phyloP scores from a whole-genome alignment of 2,329 filamentous ascomycete genomes.

The Diplodia intermedia region DNA sequence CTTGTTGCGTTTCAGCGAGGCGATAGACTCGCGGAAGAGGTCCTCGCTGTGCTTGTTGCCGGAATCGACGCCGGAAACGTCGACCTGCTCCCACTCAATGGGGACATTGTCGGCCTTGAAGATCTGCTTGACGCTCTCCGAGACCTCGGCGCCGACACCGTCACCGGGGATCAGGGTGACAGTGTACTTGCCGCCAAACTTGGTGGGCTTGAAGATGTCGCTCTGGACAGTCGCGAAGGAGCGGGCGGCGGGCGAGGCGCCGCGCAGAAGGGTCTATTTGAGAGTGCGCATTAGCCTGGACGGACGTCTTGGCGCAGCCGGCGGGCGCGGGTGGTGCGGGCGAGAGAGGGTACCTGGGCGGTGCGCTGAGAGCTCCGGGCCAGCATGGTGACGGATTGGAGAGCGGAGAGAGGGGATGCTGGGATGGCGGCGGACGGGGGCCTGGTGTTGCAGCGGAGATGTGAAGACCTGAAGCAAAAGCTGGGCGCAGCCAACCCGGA shows the following conservation, averaged over 20 bases:
- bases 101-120: slow-evolving; percentile 99
- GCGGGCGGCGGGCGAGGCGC: slow-evolving; percentile 57
- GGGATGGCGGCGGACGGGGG: slow-evolving; percentile 21
- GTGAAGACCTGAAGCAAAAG: slow-evolving; percentile 25
- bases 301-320: slow-evolving; percentile 21
- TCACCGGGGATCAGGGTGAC: slow-evolving; percentile 97
- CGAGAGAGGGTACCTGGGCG: slow-evolving; percentile 52
- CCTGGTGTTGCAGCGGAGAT: slow-evolving; percentile 31
- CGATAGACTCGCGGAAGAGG: slow-evolving; percentile 93
- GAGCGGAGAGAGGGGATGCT: slow-evolving; percentile 26
- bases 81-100: slow-evolving; percentile 98
- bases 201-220: slow-evolving; percentile 98
- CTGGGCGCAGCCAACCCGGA: slow-evolving; percentile 28
- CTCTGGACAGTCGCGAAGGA: slow-evolving; percentile 73
- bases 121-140: slow-evolving; percentile 97
- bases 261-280: slow-evolving; percentile 63
- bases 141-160: slow-evolving; percentile 96
- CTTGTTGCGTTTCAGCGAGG: slow-evolving; percentile 97
- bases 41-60: slow-evolving; percentile 89
- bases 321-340: not conserved
- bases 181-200: slow-evolving; percentile 99
- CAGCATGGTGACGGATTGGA: slow-evolving; percentile 45
- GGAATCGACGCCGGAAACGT: slow-evolving; percentile 88
- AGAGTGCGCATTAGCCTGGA: slow-evolving; percentile 39
- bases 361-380: slow-evolving; percentile 54